These are phyloP conservation scores for Huntiella decipiens DNA, from an alignment of 2,329 filamentous ascomycete genomes.

Conservation along the genomic window DNA sequence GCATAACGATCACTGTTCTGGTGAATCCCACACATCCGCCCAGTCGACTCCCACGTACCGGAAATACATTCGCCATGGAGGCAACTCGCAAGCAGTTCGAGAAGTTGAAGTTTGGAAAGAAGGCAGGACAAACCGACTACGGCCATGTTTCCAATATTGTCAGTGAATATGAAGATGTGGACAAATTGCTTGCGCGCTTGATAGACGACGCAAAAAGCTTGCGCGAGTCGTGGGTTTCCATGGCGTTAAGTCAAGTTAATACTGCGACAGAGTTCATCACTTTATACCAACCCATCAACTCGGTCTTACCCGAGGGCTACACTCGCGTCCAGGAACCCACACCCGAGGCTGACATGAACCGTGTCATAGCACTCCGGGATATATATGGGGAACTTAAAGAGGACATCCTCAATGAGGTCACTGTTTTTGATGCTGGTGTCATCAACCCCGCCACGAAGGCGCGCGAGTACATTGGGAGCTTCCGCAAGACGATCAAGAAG, in stretches of 20 bases:
- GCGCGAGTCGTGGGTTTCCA: slow-evolving; percentile 59
- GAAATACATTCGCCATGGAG: slow-evolving; percentile 33
- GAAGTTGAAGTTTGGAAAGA: slow-evolving; percentile 34
- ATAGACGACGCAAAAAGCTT: slow-evolving; percentile 58
- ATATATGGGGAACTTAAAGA: slow-evolving; percentile 51
- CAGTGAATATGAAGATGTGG: slow-evolving; percentile 63
- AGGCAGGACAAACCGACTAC: slow-evolving; percentile 50
- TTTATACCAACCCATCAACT: slow-evolving; percentile 60
- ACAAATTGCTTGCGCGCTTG: slow-evolving; percentile 56
- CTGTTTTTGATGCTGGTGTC: slow-evolving; percentile 49
- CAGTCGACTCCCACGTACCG: background rate
- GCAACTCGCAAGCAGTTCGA: slow-evolving; percentile 58
- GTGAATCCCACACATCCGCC: too few relatives aligned
- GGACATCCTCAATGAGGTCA: slow-evolving; percentile 54
- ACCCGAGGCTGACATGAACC: slow-evolving; percentile 40
- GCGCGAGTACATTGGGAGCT: slow-evolving; percentile 46
- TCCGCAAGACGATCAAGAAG: slow-evolving; percentile 72
- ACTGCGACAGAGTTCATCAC: slow-evolving; percentile 49
- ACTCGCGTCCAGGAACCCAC: slow-evolving; percentile 24
- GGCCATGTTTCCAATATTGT: slow-evolving; percentile 56
- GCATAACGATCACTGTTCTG: too few relatives aligned
- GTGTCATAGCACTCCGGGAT: slow-evolving; percentile 44
- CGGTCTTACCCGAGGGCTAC: slow-evolving; percentile 33
- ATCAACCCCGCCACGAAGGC: slow-evolving; percentile 51
- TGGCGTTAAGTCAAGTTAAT: slow-evolving; percentile 49